phyloP scores from a whole-genome alignment of 345 rosid genomes.

The Pistacia integerrima region DNA sequence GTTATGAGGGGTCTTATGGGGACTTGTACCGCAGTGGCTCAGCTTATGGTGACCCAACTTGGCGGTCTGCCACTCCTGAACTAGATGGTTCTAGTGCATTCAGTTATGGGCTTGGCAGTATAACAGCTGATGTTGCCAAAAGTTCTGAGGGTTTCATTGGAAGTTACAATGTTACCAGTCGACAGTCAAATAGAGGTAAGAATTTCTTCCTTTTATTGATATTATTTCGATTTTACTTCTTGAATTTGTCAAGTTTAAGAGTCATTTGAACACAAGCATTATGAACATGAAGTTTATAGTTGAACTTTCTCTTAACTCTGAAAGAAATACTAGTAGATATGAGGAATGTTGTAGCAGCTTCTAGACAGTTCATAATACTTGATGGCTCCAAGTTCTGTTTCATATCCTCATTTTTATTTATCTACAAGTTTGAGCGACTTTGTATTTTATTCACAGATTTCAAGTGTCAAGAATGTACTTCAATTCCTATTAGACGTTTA shows the following conservation, averaged over 20 bases:
- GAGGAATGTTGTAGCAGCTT: neutral
- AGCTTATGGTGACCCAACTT: constrained; percentile 71
- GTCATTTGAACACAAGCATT: neutral
- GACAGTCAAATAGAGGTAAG: constrained; percentile 88
- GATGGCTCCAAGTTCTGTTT: neutral
- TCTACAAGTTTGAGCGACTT: neutral
- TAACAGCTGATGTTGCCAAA: constrained; percentile 61
- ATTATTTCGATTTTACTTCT: neutral
- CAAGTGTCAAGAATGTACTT: neutral
- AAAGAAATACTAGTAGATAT: neutral
- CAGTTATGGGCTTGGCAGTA: constrained; percentile 62
- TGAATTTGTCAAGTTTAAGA: neutral
- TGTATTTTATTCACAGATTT: neutral
- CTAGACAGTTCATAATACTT: neutral
- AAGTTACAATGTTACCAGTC: constrained; percentile 68
- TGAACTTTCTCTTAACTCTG: constrained; percentile 1
- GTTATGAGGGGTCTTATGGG: constrained; percentile 62
- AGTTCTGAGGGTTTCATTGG: constrained; percentile 73
- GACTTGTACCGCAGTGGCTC: constrained; percentile 64
- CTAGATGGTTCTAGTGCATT: constrained; percentile 65
- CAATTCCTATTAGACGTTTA: neutral
- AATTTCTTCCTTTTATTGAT: constrained; percentile 15
- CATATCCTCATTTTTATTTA: neutral
- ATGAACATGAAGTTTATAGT: neutral
- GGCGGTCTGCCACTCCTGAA: constrained; percentile 72